These are phyloP conservation scores for Lachancea nothofagi DNA, from an alignment of 805 yeast species.

Conservation along the genomic window DNA sequence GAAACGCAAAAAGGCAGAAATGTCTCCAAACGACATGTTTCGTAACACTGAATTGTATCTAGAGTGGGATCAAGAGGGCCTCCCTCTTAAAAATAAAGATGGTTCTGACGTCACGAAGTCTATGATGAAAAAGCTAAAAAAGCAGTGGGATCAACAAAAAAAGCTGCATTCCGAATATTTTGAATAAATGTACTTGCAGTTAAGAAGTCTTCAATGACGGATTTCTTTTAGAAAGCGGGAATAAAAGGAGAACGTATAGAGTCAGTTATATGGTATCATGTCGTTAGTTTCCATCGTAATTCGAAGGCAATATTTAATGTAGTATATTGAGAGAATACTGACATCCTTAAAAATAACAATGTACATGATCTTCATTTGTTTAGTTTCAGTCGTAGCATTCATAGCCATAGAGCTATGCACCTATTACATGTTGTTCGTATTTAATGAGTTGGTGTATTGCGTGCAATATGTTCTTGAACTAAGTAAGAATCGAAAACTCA, in stretches of 20 bases:
- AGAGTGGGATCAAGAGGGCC: constrained; percentile 80
- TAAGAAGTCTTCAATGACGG: too few species aligned
- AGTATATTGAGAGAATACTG: too few species aligned
- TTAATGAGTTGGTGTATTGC: too few species aligned
- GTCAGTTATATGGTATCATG: too few species aligned
- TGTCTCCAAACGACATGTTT: constrained; percentile 71
- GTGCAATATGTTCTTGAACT: background rate
- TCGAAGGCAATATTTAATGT: too few species aligned
- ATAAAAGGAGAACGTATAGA: too few species aligned
- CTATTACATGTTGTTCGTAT: too few species aligned
- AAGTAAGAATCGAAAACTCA: background rate
- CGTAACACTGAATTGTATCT: constrained; percentile 48
- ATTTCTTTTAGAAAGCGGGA: too few species aligned
- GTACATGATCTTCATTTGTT: background rate
- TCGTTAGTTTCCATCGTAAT: too few species aligned
- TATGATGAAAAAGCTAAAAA: constrained; percentile 72
- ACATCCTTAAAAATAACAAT: background rate
- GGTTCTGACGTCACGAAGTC: constrained; percentile 88
- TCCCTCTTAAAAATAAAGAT: constrained; percentile 68
- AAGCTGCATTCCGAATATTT: constrained; percentile 70
- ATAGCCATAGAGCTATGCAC: too few species aligned
- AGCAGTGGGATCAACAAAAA: constrained; percentile 73
- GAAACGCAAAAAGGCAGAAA: constrained; percentile 57
- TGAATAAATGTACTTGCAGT: constrained; percentile 6
- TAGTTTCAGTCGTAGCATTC: background rate